These are phyloP conservation scores for Dryadomyces quercus-mongolicae DNA, from an alignment of 2,329 filamentous ascomycete species.

Conservation along the genomic window DNA sequence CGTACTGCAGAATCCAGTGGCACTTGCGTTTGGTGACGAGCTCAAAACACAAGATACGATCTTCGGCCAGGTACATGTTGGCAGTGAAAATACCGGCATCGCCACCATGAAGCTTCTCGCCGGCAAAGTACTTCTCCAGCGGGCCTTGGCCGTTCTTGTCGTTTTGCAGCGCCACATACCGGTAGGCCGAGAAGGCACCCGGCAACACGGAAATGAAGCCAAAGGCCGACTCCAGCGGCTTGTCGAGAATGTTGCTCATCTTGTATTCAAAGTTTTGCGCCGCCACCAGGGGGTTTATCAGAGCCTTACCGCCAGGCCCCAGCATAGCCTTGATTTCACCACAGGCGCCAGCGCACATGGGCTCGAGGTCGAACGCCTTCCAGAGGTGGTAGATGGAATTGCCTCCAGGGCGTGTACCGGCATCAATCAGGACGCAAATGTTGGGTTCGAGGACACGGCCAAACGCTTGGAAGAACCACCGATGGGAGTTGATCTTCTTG, in stretches of 20 bases:
- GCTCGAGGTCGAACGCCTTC: constrained; percentile 96
- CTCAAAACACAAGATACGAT: constrained; percentile 98
- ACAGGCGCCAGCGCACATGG: constrained; percentile 94
- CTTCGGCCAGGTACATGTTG: constrained; percentile 98
- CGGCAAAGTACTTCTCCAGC: constrained; percentile 91
- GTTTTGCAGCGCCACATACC: constrained; percentile 88
- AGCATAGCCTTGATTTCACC: constrained; percentile 99
- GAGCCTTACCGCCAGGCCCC: constrained; percentile 67
- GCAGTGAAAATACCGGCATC: constrained; percentile 95
- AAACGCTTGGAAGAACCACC: constrained; percentile 99
- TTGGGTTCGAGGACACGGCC: constrained; percentile 86
- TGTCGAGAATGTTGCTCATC: constrained; percentile 98
- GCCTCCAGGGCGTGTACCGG: constrained; percentile 85
- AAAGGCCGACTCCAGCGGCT: constrained; percentile 92
- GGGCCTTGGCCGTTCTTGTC: constrained; percentile 91
- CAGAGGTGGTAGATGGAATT: constrained; percentile 96
- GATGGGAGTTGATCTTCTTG: constrained; percentile 99
- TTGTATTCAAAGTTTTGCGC: constrained; percentile 99
- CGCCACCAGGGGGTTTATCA: constrained; percentile 86
- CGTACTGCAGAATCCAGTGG: constrained; percentile 94
- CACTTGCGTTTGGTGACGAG: constrained; percentile 95
- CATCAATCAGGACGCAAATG: constrained; percentile 91
- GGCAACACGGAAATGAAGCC: constrained; percentile 96
- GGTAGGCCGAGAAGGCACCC: constrained; percentile 96
- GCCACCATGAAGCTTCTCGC: constrained; percentile 88